phyloP scores from a whole-genome alignment of 148 eudicot species.

The Fagopyrum esculentum region DNA sequence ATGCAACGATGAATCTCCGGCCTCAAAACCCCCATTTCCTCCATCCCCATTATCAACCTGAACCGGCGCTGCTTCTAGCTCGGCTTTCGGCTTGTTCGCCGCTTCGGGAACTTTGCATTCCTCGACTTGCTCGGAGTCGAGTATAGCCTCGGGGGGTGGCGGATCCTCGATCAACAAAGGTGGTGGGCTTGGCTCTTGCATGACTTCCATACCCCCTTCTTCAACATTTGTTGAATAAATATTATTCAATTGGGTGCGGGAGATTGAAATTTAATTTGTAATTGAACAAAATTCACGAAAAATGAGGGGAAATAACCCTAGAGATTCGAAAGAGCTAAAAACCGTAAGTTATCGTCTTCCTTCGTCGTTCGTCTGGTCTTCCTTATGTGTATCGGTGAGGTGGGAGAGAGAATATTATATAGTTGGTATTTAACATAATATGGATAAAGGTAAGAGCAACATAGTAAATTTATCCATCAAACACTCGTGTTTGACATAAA shows the following conservation, averaged over 20 bases:
- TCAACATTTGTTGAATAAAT: conserved; percentile 27
- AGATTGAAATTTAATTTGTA: not conserved
- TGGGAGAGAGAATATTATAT: too few species aligned
- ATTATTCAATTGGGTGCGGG: not conserved
- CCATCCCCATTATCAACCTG: not conserved
- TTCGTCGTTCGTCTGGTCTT: too few species aligned
- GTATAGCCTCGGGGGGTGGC: conserved; percentile 2
- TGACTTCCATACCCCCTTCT: conserved; percentile 21
- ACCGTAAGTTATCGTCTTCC: not conserved
- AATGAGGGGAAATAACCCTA: not conserved
- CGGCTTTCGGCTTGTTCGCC: conserved; percentile 6
- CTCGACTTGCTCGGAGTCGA: not conserved
- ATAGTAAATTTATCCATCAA: too few species aligned
- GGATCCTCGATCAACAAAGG: conserved; percentile 10
- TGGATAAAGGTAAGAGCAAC: too few species aligned
- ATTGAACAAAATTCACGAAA: not conserved
- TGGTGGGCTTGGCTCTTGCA: conserved; percentile 1
- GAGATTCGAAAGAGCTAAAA: not conserved
- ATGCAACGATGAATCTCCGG: not conserved
- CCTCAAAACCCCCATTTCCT: conserved; percentile 5
- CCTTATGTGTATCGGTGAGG: too few species aligned
- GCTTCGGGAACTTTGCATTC: not conserved
- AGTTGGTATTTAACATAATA: too few species aligned
- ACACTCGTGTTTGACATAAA: too few species aligned
- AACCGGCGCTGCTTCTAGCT: conserved; percentile 6